Evolutionary conservation across 192 early-diverging fungal species (phyloP).

Genomic region (Mortierella claussenii): DNA sequence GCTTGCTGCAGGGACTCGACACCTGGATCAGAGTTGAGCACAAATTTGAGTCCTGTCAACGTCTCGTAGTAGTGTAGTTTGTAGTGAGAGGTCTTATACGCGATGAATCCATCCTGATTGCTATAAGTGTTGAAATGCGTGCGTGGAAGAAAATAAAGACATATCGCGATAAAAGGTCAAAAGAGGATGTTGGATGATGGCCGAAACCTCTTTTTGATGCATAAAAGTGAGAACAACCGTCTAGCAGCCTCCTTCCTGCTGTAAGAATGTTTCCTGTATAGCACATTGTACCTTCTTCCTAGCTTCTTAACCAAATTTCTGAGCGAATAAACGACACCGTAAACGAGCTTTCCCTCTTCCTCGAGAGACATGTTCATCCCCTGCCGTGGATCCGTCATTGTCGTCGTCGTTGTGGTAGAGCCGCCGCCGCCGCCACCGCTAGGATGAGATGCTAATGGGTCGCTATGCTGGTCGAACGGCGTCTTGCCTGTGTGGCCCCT

Average conservation of each 20-base stretch:
- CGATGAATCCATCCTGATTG: slow-evolving; percentile 73
- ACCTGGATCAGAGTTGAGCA: slow-evolving; percentile 83
- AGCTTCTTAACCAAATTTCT: slow-evolving; percentile 91
- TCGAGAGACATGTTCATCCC: slow-evolving; percentile 69
- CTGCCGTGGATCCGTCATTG: slow-evolving; percentile 58
- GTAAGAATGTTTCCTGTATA: background rate
- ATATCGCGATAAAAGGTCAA: no score
- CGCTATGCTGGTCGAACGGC: slow-evolving; percentile 37
- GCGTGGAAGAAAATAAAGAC: no score
- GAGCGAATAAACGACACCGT: slow-evolving; percentile 93
- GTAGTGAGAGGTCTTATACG: slow-evolving; percentile 86
- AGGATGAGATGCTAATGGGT: slow-evolving; percentile 47
- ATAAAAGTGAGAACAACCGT: no score
- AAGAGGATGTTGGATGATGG: no score
- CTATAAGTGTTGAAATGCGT: slow-evolving; percentile 4
- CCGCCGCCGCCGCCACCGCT: slow-evolving; percentile 38
- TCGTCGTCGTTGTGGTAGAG: slow-evolving; percentile 48
- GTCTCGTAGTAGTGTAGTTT: slow-evolving; percentile 94
- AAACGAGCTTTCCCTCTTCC: slow-evolving; percentile 95
- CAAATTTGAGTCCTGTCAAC: slow-evolving; percentile 86
- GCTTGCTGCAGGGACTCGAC: slow-evolving; percentile 74
- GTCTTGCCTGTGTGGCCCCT: slow-evolving; percentile 57
- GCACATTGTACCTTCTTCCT: slow-evolving; percentile 57
- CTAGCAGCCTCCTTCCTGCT: no score
- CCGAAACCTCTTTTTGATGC: no score